Evolutionary conservation across 805 yeast species (phyloP).

Genomic region (Ogataea ganodermae): DNA sequence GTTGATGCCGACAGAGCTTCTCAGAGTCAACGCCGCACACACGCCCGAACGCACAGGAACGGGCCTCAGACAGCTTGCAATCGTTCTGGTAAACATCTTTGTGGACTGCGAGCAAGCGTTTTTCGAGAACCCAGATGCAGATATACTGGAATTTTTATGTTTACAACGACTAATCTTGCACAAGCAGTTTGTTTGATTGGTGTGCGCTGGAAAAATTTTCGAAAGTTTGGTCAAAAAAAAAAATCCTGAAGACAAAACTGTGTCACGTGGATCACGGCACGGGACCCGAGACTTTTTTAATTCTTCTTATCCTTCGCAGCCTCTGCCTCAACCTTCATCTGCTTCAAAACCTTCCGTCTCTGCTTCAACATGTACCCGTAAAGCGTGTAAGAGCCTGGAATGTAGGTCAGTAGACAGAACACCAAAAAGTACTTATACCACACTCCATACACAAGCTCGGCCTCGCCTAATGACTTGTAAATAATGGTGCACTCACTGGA

Average conservation of each 20-base stretch:
- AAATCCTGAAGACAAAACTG: too few relatives aligned
- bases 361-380: constrained; percentile 88
- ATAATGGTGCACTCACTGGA: constrained; percentile 75
- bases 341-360: constrained; percentile 72
- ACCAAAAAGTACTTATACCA: constrained; percentile 59
- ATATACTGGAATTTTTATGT: neutral
- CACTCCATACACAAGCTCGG: constrained; percentile 51
- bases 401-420: constrained; percentile 61
- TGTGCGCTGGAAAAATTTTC: constrained; percentile 9
- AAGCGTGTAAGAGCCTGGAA: constrained; percentile 85
- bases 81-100: constrained; percentile 4
- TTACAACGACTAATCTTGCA: neutral
- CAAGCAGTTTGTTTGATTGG: neutral
- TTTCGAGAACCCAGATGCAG: neutral
- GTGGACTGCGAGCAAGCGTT: neutral
- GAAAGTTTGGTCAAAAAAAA: neutral
- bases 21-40: neutral
- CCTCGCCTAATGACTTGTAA: constrained; percentile 69
- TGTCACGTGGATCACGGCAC: too few relatives aligned
- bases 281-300: neutral
- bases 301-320: constrained; percentile 9
- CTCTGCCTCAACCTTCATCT: constrained; percentile 25
- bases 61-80: constrained; percentile 4
- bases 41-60: neutral
- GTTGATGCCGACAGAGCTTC: constrained; percentile 3